Base-by-base conservation (phyloP, 1,284 basidiomycete genomes). In the Vanrija sp. region DNA sequence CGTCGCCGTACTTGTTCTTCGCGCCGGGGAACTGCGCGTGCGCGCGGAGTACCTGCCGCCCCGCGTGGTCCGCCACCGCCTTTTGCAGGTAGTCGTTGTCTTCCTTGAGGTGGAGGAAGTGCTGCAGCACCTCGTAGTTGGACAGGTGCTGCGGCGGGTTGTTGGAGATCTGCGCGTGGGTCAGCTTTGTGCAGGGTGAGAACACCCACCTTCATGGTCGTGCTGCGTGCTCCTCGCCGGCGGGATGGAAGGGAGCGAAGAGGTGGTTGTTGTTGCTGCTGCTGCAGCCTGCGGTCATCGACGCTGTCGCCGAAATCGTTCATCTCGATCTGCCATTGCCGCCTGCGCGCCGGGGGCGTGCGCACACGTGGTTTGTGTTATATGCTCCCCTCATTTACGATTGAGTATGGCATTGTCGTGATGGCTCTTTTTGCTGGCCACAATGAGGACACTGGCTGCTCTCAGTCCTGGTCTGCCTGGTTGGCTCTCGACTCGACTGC, bases 111-210 rank as follows among this genome's bases (percentile, higher is more conserved):
- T 87, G 85, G 43, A 84, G 82, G 53, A 96, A 84, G 55, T 93
- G 83, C 18, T 81, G 71, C 43, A 95, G 80, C 60, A 96, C 91
- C 76, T 97, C 93, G 67, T 82, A 85, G 77, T 94, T 92, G 43
- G 88, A 86, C 12, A 94, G 81, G 53, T 93, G 83, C 9, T 88
- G 88, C 6, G 89, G 82, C 40, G 89, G 83, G 18, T 85, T 75
- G 60, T 87, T 86, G 54, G 94, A 68, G 57, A 96, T 85, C 88
- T 92, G 66, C 5, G 21, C 23, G 25, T 38, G 18, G 16, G 40
- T 26, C n/a, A 38, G 14, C 25, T 8, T 9, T 14, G 10, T 6
- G 19, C 3, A 7, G 6, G 23, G 10, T 7, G n/a, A n/a, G n/a
- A n/a, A 21, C 7, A 23, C 56, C 21, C 43, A 56, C 60, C 57